Conservation (phyloP, 495 filamentous ascomycete species). For the Achaetomiella virescens region DNA sequence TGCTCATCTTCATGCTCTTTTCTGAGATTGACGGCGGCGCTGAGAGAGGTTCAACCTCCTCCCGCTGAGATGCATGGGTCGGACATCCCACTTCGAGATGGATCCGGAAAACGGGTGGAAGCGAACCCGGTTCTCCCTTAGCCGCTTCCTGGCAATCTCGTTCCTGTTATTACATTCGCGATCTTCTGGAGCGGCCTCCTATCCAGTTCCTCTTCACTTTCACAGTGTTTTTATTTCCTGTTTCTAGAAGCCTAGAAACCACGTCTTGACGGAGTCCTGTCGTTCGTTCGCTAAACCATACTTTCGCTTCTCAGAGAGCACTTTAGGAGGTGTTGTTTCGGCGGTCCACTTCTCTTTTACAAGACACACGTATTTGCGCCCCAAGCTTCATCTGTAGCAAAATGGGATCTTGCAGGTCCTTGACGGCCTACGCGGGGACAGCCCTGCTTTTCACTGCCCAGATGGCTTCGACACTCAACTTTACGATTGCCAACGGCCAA, state of each 20-base stretch:
- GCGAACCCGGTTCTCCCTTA: slow-evolving; percentile 7
- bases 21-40: background rate
- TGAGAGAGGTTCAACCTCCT: slow-evolving; percentile 6
- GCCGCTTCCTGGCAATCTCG: slow-evolving; percentile 22
- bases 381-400: too few species aligned
- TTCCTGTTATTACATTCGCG: slow-evolving; percentile 16
- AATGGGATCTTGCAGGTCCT: background rate
- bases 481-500: slow-evolving; percentile 53
- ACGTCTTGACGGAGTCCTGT: background rate
- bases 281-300: background rate
- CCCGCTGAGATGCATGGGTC: background rate
- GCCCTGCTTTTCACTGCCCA: slow-evolving; percentile 15
- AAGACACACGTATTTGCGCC: too few species aligned
- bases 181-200: background rate
- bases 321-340: background rate
- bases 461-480: slow-evolving; percentile 28
- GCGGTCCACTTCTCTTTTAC: too few species aligned
- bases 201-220: background rate
- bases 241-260: background rate
- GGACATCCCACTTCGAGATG: background rate
- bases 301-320: background rate
- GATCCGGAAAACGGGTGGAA: slow-evolving; percentile 2
- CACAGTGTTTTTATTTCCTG: background rate
- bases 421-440: background rate
- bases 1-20: background rate